Percentiles rank a stretch among this genome's conserved stretches.
Conservation (phyloP, 768 basidiomycete species). For the Rhodosporidiobolus odoratus region DNA sequence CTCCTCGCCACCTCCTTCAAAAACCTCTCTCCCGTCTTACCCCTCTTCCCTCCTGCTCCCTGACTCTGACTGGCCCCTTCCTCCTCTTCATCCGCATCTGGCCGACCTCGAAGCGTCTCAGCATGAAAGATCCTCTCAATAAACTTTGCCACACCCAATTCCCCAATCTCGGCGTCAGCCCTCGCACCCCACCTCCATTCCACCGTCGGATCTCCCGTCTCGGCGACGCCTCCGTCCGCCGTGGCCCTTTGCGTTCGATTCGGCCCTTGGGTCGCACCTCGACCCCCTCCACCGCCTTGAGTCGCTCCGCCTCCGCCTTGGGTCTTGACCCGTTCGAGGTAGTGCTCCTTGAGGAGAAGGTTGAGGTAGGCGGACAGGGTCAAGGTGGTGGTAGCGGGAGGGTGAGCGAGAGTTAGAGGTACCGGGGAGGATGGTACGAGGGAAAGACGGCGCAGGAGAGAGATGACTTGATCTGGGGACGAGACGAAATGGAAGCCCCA, state of each 20-base stretch:
- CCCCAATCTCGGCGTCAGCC: slow-evolving; percentile 75
- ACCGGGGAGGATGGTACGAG: slow-evolving; percentile 55
- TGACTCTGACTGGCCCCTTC: background rate
- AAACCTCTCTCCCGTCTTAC: slow-evolving; percentile 19
- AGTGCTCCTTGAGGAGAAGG: slow-evolving; percentile 63
- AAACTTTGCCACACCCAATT: slow-evolving; percentile 66
- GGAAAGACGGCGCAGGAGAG: slow-evolving; percentile 63
- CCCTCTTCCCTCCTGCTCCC: background rate
- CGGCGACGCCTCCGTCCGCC: slow-evolving; percentile 37
- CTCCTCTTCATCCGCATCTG: background rate
- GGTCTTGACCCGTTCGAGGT: slow-evolving; percentile 57
- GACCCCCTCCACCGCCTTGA: slow-evolving; percentile 39
- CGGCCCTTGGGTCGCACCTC: slow-evolving; percentile 4
- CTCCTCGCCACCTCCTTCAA: slow-evolving; percentile 21
- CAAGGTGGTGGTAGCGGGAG: slow-evolving; percentile 52
- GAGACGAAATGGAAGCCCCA: no score
- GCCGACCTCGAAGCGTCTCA: background rate
- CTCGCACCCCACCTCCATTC: slow-evolving; percentile 86
- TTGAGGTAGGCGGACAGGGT: slow-evolving; percentile 64
- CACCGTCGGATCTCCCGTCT: slow-evolving; percentile 50
- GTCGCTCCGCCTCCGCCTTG: slow-evolving; percentile 52
- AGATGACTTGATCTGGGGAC: slow-evolving; percentile 64
- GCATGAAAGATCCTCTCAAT: slow-evolving; percentile 69
- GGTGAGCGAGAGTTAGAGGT: slow-evolving; percentile 49
- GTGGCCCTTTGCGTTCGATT: slow-evolving; percentile 8